phyloP scores from a whole-genome alignment of 2,329 filamentous ascomycete species.

The Aspergillus sp. region DNA sequence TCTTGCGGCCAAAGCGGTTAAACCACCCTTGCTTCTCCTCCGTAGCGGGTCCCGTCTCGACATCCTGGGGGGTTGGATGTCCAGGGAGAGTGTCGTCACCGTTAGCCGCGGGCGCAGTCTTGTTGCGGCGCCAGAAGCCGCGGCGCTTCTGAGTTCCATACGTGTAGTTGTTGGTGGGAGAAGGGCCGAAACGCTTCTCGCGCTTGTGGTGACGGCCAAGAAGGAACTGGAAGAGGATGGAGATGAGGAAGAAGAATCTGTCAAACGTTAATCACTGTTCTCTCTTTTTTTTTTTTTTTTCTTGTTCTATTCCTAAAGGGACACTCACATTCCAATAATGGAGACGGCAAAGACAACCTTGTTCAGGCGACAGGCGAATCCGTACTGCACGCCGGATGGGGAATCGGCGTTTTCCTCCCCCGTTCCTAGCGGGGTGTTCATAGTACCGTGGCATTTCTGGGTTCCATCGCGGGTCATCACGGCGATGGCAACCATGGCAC shows the following conservation, averaged over 20 bases:
- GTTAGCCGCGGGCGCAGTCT: constrained; percentile 40
- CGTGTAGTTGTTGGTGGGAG: constrained; percentile 68
- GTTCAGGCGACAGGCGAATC: constrained; percentile 72
- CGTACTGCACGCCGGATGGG: constrained; percentile 48
- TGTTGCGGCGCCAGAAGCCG: constrained; percentile 43
- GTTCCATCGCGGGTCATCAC: constrained; percentile 70
- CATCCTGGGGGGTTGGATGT: constrained; percentile 41
- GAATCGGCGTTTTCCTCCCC: constrained; percentile 56
- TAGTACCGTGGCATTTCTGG: constrained; percentile 61
- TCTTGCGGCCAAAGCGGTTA: constrained; percentile 2
- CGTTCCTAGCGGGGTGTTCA: constrained; percentile 68
- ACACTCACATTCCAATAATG: constrained; percentile 70
- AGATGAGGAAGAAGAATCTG: constrained; percentile 73
- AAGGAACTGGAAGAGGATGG: constrained; percentile 66
- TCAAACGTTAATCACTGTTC: neutral
- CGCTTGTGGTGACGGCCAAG: constrained; percentile 71
- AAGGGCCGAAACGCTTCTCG: constrained; percentile 70
- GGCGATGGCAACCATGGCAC: constrained; percentile 78
- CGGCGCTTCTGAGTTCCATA: constrained; percentile 48
- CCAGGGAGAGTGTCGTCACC: constrained; percentile 37
- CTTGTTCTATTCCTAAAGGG: neutral
- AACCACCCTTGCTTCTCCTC: constrained; percentile 8
- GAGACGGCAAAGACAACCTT: constrained; percentile 75
- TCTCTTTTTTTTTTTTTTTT: too few relatives aligned
- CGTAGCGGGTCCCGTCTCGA: constrained; percentile 30